phyloP scores from a whole-genome alignment of 805 yeast genomes.

The Metschnikowia lochheadii region DNA sequence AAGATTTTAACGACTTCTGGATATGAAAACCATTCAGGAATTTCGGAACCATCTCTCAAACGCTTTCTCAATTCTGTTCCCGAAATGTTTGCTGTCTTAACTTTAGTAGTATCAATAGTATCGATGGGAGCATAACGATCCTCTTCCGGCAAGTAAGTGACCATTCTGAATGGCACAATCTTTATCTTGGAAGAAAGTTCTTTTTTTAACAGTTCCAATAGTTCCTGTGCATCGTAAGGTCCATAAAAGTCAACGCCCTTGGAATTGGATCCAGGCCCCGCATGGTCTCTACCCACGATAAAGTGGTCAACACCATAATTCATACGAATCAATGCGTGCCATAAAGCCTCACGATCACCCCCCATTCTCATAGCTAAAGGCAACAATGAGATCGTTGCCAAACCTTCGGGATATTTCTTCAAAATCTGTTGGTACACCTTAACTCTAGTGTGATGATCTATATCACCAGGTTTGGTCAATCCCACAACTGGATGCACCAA shows the following conservation, averaged over 20 bases:
- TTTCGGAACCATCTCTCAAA: slow-evolving; percentile 78
- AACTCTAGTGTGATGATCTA: slow-evolving; percentile 96
- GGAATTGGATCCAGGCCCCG: slow-evolving; percentile 90
- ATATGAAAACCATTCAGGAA: slow-evolving; percentile 96
- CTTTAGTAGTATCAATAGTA: slow-evolving; percentile 71
- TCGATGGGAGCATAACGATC: slow-evolving; percentile 95
- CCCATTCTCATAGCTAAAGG: slow-evolving; percentile 99
- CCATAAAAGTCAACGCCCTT: slow-evolving; percentile 93
- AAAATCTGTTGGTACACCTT: slow-evolving; percentile 90
- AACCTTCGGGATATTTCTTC: slow-evolving; percentile 90
- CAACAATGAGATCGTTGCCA: slow-evolving; percentile 81
- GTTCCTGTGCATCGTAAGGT: slow-evolving; percentile 92
- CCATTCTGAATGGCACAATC: slow-evolving; percentile 96
- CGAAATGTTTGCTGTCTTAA: slow-evolving; percentile 81
- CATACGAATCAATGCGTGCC: slow-evolving; percentile 97
- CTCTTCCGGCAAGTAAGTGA: slow-evolving; percentile 91
- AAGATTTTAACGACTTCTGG: slow-evolving; percentile 92
- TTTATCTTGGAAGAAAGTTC: slow-evolving; percentile 70
- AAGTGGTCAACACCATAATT: slow-evolving; percentile 96
- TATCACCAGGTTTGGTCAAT: slow-evolving; percentile 94
- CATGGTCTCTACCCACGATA: slow-evolving; percentile 97
- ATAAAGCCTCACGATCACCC: slow-evolving; percentile 96
- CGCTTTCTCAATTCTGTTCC: slow-evolving; percentile 93
- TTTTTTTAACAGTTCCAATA: slow-evolving; percentile 68
- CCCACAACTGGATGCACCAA: slow-evolving; percentile 97